Base-by-base conservation (phyloP, 805 yeast species). In the Wickerhamomyces bovis region DNA sequence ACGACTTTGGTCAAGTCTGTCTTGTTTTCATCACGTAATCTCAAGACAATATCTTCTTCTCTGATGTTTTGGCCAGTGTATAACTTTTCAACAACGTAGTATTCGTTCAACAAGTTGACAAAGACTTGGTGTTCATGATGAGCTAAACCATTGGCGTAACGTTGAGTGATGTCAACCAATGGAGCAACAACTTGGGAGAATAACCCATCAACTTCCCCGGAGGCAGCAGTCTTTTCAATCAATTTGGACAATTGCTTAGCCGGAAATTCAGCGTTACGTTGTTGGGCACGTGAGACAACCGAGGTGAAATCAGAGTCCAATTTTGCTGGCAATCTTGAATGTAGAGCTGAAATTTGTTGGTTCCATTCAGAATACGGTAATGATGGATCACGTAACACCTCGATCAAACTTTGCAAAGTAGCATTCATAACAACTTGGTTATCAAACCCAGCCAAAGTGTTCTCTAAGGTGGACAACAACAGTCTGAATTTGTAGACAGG, bases 351-450 rank as follows among this genome's bases (percentile, higher is more conserved):
- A 33, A 85, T 80, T 56, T 83, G 85, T 58, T 80, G 76, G 47
- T 68, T 70, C 99, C 99, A 94, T 71, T 89, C 96, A 31, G 95
- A 85, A 68, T 80, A 94, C 44, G 99, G 99, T 61, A 94, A 75
- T 50, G 84, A 82, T 42, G 82, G 84, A 61, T 89, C 80, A 62
- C 85, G 80, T 68, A 95, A 73, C 15, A 86, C 82, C 46, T 77
- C 82, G 51, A 85, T 76, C 58, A 90, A 72, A 50, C 76, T 81
- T 60, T 81, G 79, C 60, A 94, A 77, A 28, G 97, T 85, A 15
- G 86, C 73, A 57, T 83, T 83, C 95, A 94, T 80, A 52, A 90
- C 87, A 53, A 89, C 95, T 71, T 92, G 98, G 70, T 94, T 92
- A 65, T 95, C 99, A 60, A 78, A 94, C 53, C 99, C 99, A 43